Percentiles rank a stretch among this genome's conserved stretches.
Evolutionary conservation across 495 filamentous ascomycete species (phyloP).

Genomic region (Penicillium salamii): DNA sequence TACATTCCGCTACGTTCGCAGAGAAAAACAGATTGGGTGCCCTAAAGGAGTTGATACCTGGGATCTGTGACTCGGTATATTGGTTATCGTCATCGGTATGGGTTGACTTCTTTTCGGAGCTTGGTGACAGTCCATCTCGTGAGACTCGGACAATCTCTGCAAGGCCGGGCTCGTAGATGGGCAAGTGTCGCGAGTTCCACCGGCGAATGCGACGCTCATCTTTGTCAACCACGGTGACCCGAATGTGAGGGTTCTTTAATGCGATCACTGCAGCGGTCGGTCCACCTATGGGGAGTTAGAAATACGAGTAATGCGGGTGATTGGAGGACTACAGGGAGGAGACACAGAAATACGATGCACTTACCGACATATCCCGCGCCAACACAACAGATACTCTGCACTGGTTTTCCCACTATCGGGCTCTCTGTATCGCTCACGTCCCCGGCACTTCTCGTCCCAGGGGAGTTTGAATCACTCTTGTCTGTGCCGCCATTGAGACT

Average conservation of each 20-base stretch:
- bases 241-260: constrained; percentile 62
- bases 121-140: constrained; percentile 8
- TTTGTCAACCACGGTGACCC: constrained; percentile 69
- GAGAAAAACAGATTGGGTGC: constrained; percentile 64
- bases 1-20: constrained; percentile 56
- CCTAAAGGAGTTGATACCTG: background rate
- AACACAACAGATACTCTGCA: constrained; percentile 11
- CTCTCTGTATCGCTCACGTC: constrained; percentile 1
- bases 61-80: background rate
- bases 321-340: too few species aligned
- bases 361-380: constrained; percentile 11
- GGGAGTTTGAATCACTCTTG: background rate
- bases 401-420: background rate
- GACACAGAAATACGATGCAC: background rate
- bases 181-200: constrained; percentile 72
- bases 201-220: constrained; percentile 60
- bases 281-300: constrained; percentile 46
- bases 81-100: background rate
- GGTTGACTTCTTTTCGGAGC: background rate
- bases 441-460: background rate
- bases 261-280: constrained; percentile 74
- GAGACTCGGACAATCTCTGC: constrained; percentile 39
- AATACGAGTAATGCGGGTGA: too few species aligned
- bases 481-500: constrained; percentile 9
- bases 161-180: constrained; percentile 54